Evolutionary conservation across 2,329 filamentous ascomycete species (phyloP).

Genomic region (Colletotrichum musicola): DNA sequence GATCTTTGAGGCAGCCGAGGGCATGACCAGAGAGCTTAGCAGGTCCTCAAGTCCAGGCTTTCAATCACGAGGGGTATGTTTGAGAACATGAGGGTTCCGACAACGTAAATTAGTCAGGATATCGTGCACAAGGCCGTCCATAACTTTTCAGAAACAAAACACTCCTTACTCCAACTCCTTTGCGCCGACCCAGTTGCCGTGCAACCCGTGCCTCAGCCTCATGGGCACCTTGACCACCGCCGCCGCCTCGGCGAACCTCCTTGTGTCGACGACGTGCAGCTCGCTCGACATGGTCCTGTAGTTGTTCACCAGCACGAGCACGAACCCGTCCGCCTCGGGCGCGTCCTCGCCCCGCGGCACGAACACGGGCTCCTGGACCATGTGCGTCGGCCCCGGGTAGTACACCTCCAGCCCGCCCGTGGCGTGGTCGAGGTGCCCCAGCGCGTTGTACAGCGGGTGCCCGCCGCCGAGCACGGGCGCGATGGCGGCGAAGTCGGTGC

Average conservation of each 20-base stretch:
- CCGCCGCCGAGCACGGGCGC: constrained; percentile 35
- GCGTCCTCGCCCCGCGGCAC: constrained; percentile 50
- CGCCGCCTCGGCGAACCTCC: constrained; percentile 7
- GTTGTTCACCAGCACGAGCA: constrained; percentile 47
- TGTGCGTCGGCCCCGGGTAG: constrained; percentile 48
- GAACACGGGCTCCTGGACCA: constrained; percentile 58
- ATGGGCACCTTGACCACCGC: constrained; percentile 27
- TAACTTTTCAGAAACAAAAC: neutral
- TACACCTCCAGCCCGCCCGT: constrained; percentile 47
- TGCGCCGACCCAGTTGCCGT: constrained; percentile 32
- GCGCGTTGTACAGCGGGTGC: constrained; percentile 47
- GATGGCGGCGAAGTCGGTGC: constrained; percentile 38
- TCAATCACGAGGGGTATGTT: too few species aligned
- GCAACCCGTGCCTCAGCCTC: constrained; percentile 19
- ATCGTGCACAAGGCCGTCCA: neutral
- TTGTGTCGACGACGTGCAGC: constrained; percentile 29
- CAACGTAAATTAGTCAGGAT: too few species aligned
- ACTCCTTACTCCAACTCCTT: constrained; percentile 18
- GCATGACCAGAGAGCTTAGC: neutral
- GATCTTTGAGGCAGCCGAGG: neutral
- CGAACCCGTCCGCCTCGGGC: constrained; percentile 55
- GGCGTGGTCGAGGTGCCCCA: constrained; percentile 47
- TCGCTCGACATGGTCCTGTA: constrained; percentile 34
- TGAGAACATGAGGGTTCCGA: too few species aligned
- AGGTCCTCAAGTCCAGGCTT: neutral